Base-by-base conservation (phyloP, 140 eudicot genomes). In the Oenanthe javanica region DNA sequence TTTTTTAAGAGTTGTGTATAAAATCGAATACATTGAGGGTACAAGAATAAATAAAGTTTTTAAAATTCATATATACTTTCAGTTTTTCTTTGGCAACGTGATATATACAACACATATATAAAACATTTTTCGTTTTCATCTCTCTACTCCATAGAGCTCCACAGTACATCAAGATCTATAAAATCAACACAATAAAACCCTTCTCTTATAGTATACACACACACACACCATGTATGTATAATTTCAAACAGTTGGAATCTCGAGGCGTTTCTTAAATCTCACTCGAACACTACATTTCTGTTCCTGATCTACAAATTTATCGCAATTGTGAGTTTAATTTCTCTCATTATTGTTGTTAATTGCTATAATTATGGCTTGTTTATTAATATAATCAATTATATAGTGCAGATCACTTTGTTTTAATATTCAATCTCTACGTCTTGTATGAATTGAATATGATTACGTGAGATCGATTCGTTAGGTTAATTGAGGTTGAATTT, bases 261-360 rank as follows among this genome's bases (percentile, higher is more conserved):
- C 1, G 27, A 57, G 27, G 66, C 66, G 66, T 42, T 25, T 64
- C 40, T 27, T 64, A 8, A n/a, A 23, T 27, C 40, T 64, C 72
- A 64, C 72, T 64, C 25, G 1, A 18, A 9, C 54, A 72, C 36
- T 11, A 18, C 23, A n/a, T 42, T 72, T 45, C 27, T 72, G 55
- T 4, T 45, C 25, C 54, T 10, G 77, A 72, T 72, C 52, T 42
- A 2, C 54, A 72, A 72, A 6, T 72, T 21, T 9, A 27, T 6
- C 48, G 7, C 31, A 72, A 21, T 72, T 45, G 77, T 72, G 13
- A 72, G 77, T 72, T 42, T 45, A 72, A n/a, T n/a, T n/a, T n/a
- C n/a, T 43, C 52, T 21, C 5, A 23, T n/a, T n/a, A n/a, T 72
- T 9, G 9, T 52, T 25, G 40, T 27, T 64, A 23, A 25, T 15